These are phyloP conservation scores for Chimonanthus salicifolius DNA, from an alignment of 164 flowering plant genomes.

Conservation along the genomic window DNA sequence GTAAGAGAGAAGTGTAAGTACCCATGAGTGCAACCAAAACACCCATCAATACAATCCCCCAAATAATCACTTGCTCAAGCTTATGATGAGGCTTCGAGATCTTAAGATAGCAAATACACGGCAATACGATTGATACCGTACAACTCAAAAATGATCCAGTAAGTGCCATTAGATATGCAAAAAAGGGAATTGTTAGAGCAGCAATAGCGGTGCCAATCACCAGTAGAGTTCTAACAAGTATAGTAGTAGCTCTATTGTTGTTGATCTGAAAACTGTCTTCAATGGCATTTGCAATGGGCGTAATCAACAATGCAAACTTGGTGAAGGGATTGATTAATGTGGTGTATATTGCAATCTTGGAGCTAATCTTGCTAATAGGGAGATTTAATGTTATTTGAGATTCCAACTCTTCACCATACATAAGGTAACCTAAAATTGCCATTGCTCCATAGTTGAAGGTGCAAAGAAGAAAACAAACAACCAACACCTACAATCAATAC, in stretches of 20 bases:
- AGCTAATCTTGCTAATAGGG: constrained; percentile 41
- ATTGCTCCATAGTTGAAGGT: constrained; percentile 57
- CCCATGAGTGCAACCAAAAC: constrained; percentile 32
- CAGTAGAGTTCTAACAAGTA: constrained; percentile 38
- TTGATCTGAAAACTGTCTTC: constrained; percentile 28
- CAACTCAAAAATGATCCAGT: constrained; percentile 46
- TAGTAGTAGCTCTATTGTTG: constrained; percentile 21
- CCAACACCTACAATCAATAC: constrained; percentile 43
- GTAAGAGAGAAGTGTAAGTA: constrained; percentile 34
- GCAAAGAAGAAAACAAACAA: constrained; percentile 50
- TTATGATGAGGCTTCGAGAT: constrained; percentile 24
- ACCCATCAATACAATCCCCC: constrained; percentile 30
- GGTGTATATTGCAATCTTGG: constrained; percentile 71
- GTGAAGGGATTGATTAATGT: constrained; percentile 62
- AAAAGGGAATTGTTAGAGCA: constrained; percentile 45
- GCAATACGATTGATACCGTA: constrained; percentile 38
- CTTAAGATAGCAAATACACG: constrained; percentile 54
- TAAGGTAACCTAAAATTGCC: constrained; percentile 68
- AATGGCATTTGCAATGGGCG: constrained; percentile 49
- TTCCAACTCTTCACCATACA: constrained; percentile 64
- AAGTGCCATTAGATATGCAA: constrained; percentile 48
- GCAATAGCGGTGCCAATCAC: constrained; percentile 42
- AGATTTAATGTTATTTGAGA: constrained; percentile 80
- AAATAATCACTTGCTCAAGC: constrained; percentile 27
- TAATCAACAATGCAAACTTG: constrained; percentile 66